phyloP scores from a whole-genome alignment of 352 stramenopile species.

The Pythium sp. region DNA sequence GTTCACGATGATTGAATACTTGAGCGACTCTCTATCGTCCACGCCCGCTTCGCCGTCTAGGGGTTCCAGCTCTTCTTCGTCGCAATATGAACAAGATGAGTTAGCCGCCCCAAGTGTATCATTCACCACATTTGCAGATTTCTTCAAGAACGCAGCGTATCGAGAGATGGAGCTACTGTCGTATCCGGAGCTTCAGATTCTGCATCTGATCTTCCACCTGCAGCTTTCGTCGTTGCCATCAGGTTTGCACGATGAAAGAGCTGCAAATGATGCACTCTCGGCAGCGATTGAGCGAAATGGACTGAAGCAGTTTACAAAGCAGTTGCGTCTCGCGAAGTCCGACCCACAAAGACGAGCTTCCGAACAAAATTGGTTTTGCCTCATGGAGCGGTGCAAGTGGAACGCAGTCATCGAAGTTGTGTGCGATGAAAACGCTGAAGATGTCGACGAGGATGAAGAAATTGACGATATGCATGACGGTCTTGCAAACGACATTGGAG shows the following conservation, averaged over 20 bases:
- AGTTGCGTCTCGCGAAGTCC: conserved; percentile 12
- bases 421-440: background rate
- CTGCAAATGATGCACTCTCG: background rate
- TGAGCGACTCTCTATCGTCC: conserved; percentile 4
- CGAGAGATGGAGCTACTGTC: conserved; percentile 8
- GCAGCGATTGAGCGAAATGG: background rate
- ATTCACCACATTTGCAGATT: conserved; percentile 22
- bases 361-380: background rate
- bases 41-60: conserved; percentile 12
- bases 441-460: background rate
- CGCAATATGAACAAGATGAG: background rate
- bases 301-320: conserved; percentile 15
- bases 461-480: conserved; percentile 5
- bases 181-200: conserved; percentile 19
- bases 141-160: conserved; percentile 12
- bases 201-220: conserved; percentile 27
- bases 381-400: conserved; percentile 15
- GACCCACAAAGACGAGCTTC: background rate
- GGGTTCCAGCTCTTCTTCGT: background rate
- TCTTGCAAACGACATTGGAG: conserved; percentile 10
- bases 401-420: conserved; percentile 8
- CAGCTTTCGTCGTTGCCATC: background rate
- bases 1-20: conserved; percentile 1
- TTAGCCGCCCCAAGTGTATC: conserved; percentile 8
- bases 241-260: background rate